Evolutionary conservation across 2,329 filamentous ascomycete genomes (phyloP), one percentile per base, ranked within the genome.

Genomic region (Aspergillus uvarum): DNA sequence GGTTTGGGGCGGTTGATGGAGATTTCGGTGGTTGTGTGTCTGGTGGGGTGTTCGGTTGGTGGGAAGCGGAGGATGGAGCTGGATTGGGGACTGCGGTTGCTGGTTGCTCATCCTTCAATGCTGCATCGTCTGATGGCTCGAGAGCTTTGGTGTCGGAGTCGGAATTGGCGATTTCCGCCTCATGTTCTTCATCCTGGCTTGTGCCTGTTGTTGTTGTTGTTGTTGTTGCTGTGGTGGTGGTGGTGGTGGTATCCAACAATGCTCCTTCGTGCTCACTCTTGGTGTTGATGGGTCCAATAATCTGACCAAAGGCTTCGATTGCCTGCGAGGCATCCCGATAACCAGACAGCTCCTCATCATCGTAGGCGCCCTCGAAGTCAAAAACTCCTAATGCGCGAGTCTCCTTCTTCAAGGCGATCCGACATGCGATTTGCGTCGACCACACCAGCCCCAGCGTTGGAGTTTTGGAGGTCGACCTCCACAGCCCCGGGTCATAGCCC

Each of bases 381-480:
- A 19, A 52, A 10, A 11, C 22, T 22, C 19, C 44, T 22, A 72
- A 10, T 5, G 72, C 80, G 71, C 86, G 71, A 73, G 89, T 87
- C 52, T 86, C 80, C 70, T 93, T 92, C 70, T 93, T 86, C 54
- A 98, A 79, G 0, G 90, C 92, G 60, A 98, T 86, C 11, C 94
- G 89, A 67, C 88, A 88, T 1, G 91, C 87, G 52, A 97, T 87
- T 79, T 97, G 93, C 31, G 92, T 94, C 2, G 91, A 88, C 94
- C 94, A 98, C 11, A 96, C 89, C 7, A 96, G 82, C 0, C 94
- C 94, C 24, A 98, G 78, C 6, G 90, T 90, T 0, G 94, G 94
- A 0, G 91, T 96, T 77, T 97, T 98, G 58, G 67, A 65, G 2
- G 72, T 89, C 77, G 56, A 47, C 29, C 53, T 59, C 29, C 63